phyloP scores from a whole-genome alignment of 2,329 filamentous ascomycete species.

The Ciborinia camelliae region DNA sequence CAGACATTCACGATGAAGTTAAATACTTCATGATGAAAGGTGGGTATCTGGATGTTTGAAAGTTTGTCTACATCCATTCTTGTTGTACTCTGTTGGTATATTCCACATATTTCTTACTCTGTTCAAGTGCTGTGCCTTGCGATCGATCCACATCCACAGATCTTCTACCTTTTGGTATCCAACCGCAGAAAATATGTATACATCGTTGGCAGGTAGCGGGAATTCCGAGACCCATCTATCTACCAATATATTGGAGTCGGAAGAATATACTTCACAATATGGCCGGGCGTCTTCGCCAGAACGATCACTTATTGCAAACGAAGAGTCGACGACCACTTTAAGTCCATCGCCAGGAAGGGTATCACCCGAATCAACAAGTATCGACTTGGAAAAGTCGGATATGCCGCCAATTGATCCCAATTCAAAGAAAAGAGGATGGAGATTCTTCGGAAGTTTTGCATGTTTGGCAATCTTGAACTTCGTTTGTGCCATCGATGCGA shows the following conservation, averaged over 20 bases:
- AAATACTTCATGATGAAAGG: not conserved
- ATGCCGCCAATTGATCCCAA: not conserved
- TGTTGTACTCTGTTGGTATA: not conserved
- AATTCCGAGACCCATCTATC: not conserved
- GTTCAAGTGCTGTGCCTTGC: not conserved
- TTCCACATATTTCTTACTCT: not conserved
- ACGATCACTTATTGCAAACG: not conserved
- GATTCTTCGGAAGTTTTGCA: conserved; percentile 30
- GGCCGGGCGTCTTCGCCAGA: not conserved
- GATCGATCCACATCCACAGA: not conserved
- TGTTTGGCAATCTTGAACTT: conserved; percentile 39
- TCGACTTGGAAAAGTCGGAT: not conserved
- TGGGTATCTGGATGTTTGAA: not conserved
- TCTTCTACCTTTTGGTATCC: not conserved
- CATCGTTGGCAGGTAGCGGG: not conserved
- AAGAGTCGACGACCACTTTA: not conserved
- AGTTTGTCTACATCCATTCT: not conserved
- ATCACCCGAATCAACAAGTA: not conserved
- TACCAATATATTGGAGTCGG: not conserved
- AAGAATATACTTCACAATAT: conserved; percentile 1
- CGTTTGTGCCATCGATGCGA: conserved; percentile 63
- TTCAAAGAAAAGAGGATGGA: conserved; percentile 19
- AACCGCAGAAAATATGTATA: not conserved
- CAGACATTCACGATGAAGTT: not conserved
- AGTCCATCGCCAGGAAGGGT: not conserved